Base-by-base conservation (phyloP, 2,329 filamentous ascomycete species). In the Coniella lustricola region DNA sequence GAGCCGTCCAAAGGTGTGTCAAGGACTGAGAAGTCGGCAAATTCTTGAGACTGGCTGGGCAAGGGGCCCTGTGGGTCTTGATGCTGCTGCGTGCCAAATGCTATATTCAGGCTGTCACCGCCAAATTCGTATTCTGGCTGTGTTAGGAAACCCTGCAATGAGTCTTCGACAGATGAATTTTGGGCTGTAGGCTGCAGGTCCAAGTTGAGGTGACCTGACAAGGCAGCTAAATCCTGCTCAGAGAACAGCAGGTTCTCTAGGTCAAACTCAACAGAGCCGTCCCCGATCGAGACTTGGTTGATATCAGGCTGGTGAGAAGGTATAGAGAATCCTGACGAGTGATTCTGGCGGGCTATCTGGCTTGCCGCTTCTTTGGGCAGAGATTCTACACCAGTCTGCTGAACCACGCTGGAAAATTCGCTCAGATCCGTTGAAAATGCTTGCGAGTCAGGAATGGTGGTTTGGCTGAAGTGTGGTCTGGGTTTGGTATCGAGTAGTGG, bases 371-470 rank as follows among this genome's bases (percentile, higher is more conserved):
- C 37, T 37, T 31, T 21, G 39, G 56, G 54, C 4, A 57, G 53
- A 49, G 54, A 57, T 12, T 55, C 53, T 44, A 56, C 57, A 10
- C 54, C 57, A n/a, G 62, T 62, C 9, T 52, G 54, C 53, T 25
- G 5, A 48, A 53, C 20, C 54, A 50, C 29, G 7, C 32, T 40
- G 25, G 16, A 32, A 21, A 32, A 16, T 20, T 50, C 40, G n/a
- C 40, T 50, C 13, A 50, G 31, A 18, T 33, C 51, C 5, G 38
- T 50, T 1, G 54, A 53, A 8, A 43, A 38, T 31, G 68, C 69
- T 50, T 73, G 69, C 1, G 72, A 74, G 50, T 74, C 71, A 0
- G 69, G 69, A 20, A 74, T 67, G 3, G 67, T 72, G 21, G 55
- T 54, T 46, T 64, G 61, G 48, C 64, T 70, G 33, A 63, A 18